phyloP scores from a whole-genome alignment of 306 rosid genomes.

The Corylus americana region DNA sequence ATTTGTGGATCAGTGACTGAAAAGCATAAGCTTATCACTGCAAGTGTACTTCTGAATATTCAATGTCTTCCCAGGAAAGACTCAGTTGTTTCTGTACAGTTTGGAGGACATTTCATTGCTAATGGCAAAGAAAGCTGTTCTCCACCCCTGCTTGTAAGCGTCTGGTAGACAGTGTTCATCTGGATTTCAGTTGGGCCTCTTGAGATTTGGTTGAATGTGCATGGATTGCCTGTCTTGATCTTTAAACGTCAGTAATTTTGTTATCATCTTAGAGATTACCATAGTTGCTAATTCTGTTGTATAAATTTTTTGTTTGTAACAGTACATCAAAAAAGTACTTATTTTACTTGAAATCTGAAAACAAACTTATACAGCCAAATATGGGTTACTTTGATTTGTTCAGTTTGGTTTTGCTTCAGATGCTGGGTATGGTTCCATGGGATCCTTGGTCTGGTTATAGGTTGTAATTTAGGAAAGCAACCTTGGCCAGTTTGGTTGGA shows the following conservation, averaged over 20 bases:
- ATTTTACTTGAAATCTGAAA: neutral
- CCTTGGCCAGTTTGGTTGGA: neutral
- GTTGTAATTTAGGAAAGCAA: neutral
- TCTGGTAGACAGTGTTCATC: neutral
- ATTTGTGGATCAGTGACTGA: neutral
- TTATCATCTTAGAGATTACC: neutral
- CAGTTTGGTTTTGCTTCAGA: neutral
- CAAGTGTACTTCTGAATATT: neutral
- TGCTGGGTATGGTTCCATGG: conserved; percentile 1
- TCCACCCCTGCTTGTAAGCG: neutral
- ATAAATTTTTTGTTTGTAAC: neutral
- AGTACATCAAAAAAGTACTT: neutral
- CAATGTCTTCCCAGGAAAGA: neutral
- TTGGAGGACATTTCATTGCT: neutral
- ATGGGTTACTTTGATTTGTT: neutral
- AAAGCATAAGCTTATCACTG: neutral
- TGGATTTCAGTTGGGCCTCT: neutral
- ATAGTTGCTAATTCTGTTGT: neutral
- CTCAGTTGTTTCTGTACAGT: neutral
- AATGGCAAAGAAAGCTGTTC: neutral
- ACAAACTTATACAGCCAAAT: neutral
- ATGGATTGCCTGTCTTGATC: neutral
- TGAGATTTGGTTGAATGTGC: neutral
- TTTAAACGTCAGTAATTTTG: neutral
- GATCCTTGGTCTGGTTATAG: neutral